A percentile compares a stretch with the other conserved stretches of the same genome.
These are phyloP conservation scores for Ophiocordyceps camponoti-floridani DNA, from an alignment of 2,329 filamentous ascomycete species.

Conservation along the genomic window DNA sequence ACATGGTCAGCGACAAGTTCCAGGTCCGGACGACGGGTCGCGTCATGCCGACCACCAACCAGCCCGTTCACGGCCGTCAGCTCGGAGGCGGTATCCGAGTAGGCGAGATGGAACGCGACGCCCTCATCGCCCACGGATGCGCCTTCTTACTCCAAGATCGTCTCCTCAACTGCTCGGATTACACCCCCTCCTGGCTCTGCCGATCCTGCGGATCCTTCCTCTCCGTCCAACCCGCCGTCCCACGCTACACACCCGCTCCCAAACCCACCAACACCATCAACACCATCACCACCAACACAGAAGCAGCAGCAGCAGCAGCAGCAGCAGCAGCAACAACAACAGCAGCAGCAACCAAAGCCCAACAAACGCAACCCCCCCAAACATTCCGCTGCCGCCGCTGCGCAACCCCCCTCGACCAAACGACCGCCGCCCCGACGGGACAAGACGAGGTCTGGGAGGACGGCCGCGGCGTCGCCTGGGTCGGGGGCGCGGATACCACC, in stretches of 20 bases:
- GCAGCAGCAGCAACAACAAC: too few species aligned
- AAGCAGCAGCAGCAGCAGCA: too few species aligned
- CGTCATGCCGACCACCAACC: slow-evolving; percentile 75
- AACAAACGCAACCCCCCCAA: too few species aligned
- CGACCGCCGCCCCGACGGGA: slow-evolving; percentile 26
- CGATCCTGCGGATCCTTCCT: slow-evolving; percentile 79
- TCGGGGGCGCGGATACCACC: slow-evolving; percentile 80
- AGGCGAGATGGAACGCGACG: slow-evolving; percentile 97
- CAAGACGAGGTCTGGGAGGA: slow-evolving; percentile 83
- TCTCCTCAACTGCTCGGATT: slow-evolving; percentile 92
- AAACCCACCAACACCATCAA: too few species aligned
- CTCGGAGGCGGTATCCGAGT: slow-evolving; percentile 97
- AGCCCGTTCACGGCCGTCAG: slow-evolving; percentile 92
- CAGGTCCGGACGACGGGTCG: slow-evolving; percentile 93
- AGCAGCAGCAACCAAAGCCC: too few species aligned
- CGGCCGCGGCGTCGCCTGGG: slow-evolving; percentile 64
- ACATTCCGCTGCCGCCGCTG: slow-evolving; percentile 70
- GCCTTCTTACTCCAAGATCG: slow-evolving; percentile 91
- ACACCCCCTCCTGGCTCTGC: slow-evolving; percentile 78
- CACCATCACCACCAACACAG: too few species aligned
- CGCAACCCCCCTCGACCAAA: slow-evolving; percentile 42
- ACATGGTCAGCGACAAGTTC: slow-evolving; percentile 99
- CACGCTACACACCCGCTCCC: slow-evolving; percentile 35
- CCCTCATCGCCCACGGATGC: slow-evolving; percentile 83
- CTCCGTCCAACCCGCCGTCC: slow-evolving; percentile 65